Conservation (phyloP, 768 basidiomycete species). For the Lactifluus hygrophoroides region DNA sequence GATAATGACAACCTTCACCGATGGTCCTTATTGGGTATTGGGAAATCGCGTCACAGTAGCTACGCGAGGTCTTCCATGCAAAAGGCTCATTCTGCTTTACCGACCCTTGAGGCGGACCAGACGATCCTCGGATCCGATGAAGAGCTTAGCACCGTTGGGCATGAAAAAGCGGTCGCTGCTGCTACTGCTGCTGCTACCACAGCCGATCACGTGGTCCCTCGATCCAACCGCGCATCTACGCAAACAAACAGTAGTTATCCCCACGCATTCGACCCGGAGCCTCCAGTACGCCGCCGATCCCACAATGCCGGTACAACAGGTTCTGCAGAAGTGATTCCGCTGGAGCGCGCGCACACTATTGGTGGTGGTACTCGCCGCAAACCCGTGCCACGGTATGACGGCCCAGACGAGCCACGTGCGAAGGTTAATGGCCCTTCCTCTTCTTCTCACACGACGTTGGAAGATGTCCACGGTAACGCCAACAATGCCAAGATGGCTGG, state of each 20-base stretch:
- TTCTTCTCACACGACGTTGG: slow-evolving; percentile 23
- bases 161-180: slow-evolving; percentile 8
- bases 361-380: slow-evolving; percentile 14
- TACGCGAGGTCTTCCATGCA: background rate
- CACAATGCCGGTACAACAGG: background rate
- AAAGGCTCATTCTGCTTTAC: background rate
- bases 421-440: background rate
- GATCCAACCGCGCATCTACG: slow-evolving; percentile 5
- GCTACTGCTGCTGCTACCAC: background rate
- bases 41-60: background rate
- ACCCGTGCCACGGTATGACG: slow-evolving; percentile 18
- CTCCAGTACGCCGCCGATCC: background rate
- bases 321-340: slow-evolving; percentile 10
- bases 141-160: slow-evolving; percentile 9
- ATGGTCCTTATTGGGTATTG: background rate
- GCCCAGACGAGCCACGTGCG: background rate
- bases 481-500: slow-evolving; percentile 1
- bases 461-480: slow-evolving; percentile 4
- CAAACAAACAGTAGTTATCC: background rate
- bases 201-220: too few relatives aligned
- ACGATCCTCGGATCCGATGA: slow-evolving; percentile 16
- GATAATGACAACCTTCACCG: background rate
- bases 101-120: background rate
- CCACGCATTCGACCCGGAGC: background rate
- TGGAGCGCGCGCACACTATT: slow-evolving; percentile 7